Conservation (phyloP, 768 basidiomycete genomes). For the Boletus speciosus region DNA sequence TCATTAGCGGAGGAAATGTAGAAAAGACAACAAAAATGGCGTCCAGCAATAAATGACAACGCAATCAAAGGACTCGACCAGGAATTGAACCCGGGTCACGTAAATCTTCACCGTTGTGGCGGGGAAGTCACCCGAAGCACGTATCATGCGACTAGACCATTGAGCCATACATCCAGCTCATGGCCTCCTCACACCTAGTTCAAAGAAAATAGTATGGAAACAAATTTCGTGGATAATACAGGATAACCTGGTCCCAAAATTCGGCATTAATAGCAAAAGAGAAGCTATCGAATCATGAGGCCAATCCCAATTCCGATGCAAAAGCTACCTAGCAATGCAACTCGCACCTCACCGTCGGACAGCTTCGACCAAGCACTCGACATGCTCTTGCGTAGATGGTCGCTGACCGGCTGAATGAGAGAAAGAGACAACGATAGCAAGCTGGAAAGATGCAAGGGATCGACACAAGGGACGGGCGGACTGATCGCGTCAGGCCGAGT, state of each 20-base stretch:
- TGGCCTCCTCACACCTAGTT: neutral
- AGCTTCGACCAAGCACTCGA: conserved; percentile 25
- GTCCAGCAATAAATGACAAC: neutral
- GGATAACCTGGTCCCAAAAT: neutral
- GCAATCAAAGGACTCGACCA: conserved; percentile 23
- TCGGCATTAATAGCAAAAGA: neutral
- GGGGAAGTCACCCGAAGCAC: conserved; percentile 31
- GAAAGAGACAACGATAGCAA: conserved; percentile 60
- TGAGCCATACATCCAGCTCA: conserved; percentile 17
- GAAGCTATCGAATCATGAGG: conserved; percentile 30
- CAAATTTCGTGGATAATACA: neutral
- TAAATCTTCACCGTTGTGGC: conserved; percentile 28
- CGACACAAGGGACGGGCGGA: conserved; percentile 38
- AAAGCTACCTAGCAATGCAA: conserved; percentile 40
- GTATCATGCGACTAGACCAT: conserved; percentile 38
- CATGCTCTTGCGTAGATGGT: conserved; percentile 22
- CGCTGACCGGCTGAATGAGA: conserved; percentile 46
- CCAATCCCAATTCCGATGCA: conserved; percentile 46
- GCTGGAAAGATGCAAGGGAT: conserved; percentile 67
- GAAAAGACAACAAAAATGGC: neutral
- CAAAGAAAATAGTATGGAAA: neutral
- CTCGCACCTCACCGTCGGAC: conserved; percentile 27
- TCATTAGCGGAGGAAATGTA: neutral
- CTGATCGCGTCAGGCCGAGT: conserved; percentile 12
- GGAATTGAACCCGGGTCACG: conserved; percentile 38